Conservation (phyloP, 2,329 filamentous ascomycete genomes). For the Endocalyx cinctus region DNA sequence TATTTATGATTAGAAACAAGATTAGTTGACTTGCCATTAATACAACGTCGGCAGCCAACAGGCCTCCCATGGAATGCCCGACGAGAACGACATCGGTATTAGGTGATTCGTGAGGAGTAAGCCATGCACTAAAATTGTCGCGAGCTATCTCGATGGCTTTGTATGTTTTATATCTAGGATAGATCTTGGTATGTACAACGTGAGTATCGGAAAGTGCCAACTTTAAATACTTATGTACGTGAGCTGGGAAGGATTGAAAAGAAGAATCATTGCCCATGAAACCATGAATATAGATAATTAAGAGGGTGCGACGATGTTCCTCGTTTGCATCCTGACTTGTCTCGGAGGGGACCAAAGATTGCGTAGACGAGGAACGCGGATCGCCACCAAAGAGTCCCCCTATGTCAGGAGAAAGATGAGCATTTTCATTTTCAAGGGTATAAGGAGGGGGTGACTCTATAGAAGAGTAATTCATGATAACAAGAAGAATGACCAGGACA, state of each 20-base stretch:
- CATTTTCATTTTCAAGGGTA: too few species aligned
- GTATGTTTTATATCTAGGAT: slow-evolving; percentile 74
- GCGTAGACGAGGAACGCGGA: slow-evolving; percentile 44
- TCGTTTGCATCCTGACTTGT: slow-evolving; percentile 22
- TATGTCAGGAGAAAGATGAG: too few species aligned
- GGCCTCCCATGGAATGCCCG: slow-evolving; percentile 86
- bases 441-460: too few species aligned
- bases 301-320: slow-evolving; percentile 56
- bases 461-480: too few species aligned
- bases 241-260: slow-evolving; percentile 82
- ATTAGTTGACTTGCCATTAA: slow-evolving; percentile 48
- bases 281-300: slow-evolving; percentile 83
- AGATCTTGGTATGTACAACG: slow-evolving; percentile 80
- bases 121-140: slow-evolving; percentile 80
- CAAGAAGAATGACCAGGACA: too few species aligned
- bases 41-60: slow-evolving; percentile 75
- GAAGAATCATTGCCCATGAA: slow-evolving; percentile 87
- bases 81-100: slow-evolving; percentile 76
- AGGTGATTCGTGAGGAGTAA: slow-evolving; percentile 68
- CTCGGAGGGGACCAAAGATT: slow-evolving; percentile 29
- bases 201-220: slow-evolving; percentile 66
- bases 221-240: slow-evolving; percentile 73
- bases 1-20: not conserved
- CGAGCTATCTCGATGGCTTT: slow-evolving; percentile 67
- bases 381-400: slow-evolving; percentile 25